Conservation (phyloP, 2,329 filamentous ascomycete species). For the Arachnopeziza araneosa region DNA sequence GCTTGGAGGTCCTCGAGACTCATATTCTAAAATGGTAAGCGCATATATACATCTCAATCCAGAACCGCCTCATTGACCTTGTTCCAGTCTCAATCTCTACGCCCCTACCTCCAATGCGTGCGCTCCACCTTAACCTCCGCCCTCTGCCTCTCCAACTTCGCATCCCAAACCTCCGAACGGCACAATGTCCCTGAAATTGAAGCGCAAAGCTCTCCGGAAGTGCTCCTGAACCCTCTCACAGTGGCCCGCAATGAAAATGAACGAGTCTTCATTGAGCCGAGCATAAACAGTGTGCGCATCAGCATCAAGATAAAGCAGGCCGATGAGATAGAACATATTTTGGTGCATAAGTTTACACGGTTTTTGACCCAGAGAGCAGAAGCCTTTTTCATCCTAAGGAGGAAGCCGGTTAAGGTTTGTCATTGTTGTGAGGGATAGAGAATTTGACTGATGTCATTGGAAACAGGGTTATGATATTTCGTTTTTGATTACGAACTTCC, state of each 20-base stretch:
- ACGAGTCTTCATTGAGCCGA: conserved; percentile 91
- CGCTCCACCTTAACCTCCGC: conserved; percentile 91
- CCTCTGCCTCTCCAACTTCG: conserved; percentile 92
- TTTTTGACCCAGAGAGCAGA: conserved; percentile 96
- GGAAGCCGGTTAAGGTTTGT: conserved; percentile 86
- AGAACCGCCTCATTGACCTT: background rate
- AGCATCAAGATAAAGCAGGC: conserved; percentile 99
- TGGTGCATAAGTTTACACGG: conserved; percentile 96
- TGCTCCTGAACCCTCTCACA: conserved; percentile 84
- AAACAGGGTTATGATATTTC: conserved; percentile 94
- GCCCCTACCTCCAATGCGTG: conserved; percentile 93
- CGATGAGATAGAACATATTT: conserved; percentile 95
- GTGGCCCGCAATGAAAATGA: conserved; percentile 96
- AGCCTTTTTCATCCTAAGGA: conserved; percentile 90
- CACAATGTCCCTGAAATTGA: conserved; percentile 99
- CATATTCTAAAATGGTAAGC: background rate
- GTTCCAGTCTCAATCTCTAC: conserved; percentile 82
- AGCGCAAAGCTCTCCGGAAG: conserved; percentile 85
- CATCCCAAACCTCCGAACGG: conserved; percentile 90
- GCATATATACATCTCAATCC: background rate
- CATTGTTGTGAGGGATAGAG: conserved; percentile 1
- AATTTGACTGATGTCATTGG: conserved; percentile 14
- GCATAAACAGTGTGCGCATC: conserved; percentile 92
- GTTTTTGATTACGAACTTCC: conserved; percentile 97
- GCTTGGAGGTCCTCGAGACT: background rate